A percentile compares a stretch with the other conserved stretches of the same genome.
Evolutionary conservation across 1,284 basidiomycete genomes (phyloP).

Genomic region (Kwoniella shivajii): DNA sequence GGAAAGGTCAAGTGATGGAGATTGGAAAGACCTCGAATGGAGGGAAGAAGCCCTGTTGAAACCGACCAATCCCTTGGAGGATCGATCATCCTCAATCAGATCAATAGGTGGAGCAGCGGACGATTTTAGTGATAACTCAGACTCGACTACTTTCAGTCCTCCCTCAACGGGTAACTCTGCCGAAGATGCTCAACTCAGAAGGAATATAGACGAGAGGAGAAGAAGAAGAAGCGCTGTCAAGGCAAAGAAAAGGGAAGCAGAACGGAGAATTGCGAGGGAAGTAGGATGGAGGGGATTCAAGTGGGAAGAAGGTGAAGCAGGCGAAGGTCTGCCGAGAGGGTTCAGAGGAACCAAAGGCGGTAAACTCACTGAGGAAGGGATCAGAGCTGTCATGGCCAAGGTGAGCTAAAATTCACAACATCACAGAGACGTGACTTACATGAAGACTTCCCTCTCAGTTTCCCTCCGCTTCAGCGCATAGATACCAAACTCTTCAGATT

Average conservation of each 20-base stretch:
- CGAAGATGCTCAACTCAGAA: constrained; percentile 31
- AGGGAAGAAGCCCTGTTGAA: constrained; percentile 61
- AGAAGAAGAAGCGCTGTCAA: constrained; percentile 24
- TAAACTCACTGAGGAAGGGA: constrained; percentile 71
- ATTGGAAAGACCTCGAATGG: constrained; percentile 74
- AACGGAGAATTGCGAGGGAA: constrained; percentile 27
- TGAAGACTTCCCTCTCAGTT: constrained; percentile 45
- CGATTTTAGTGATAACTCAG: constrained; percentile 21
- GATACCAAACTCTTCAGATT: constrained; percentile 57
- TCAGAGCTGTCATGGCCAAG: constrained; percentile 84
- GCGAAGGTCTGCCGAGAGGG: constrained; percentile 45
- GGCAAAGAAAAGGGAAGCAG: constrained; percentile 29
- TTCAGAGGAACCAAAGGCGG: constrained; percentile 64
- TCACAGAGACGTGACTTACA: not conserved
- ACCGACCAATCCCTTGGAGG: constrained; percentile 17
- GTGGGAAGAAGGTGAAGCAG: constrained; percentile 46
- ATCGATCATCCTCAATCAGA: constrained; percentile 1
- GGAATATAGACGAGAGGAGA: constrained; percentile 22
- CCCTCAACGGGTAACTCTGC: constrained; percentile 26
- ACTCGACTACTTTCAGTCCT: constrained; percentile 19
- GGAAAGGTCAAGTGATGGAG: constrained; percentile 85
- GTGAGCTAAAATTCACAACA: constrained; percentile 59
- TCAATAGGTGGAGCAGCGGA: constrained; percentile 10
- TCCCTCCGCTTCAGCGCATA: constrained; percentile 58
- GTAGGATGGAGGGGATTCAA: constrained; percentile 51